Base-by-base conservation (phyloP, 2,329 filamentous ascomycete genomes). In the Fusarium anthophilum region DNA sequence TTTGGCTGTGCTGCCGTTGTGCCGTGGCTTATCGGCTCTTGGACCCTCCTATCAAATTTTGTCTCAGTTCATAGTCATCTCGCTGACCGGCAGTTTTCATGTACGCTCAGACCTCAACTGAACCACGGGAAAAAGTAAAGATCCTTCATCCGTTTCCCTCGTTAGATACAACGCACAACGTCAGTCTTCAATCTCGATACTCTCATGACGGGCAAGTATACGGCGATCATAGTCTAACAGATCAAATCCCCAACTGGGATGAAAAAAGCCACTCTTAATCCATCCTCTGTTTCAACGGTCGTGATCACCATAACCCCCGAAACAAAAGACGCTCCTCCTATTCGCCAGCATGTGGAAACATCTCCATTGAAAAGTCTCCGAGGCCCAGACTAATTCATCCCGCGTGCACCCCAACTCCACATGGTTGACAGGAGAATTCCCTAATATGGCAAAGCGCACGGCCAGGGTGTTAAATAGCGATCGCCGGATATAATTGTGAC, bases 401-500 rank as follows among this genome's bases (percentile, higher is more conserved):
- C 32, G 41, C 41, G 57, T 44, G 60, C 47, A 44, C 41, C 30
- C 2, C 22, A 55, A 18, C 58, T 51, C 41, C 47, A 41, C 44
- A 47, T 43, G 65, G 12, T 45, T 51, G 51, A 41, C 58, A 69
- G 51, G 51, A 64, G 66, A 69, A 57, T 61, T 66, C 24, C 66
- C 48, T 10, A 32, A 50, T 59, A 9, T 5, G n/a, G 66, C 47
- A 59, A 66, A 3, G 56, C 30, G 30, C 10, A 15, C 3, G 9
- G 2, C 66, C 22, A n/a, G 60, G 60, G 60, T 63, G 39, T 55
- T 51, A 73, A 63, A 75, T 74, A 68, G 62, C 20, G 72, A 74
- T 74, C 72, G 72, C 56, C 72, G n/a, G 35, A 39, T 22, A 55
- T 53, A 51, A 60, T 72, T 57, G 63, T 60, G 43, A 65, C 50